A percentile compares a stretch with the other conserved stretches of the same genome.
Conservation (phyloP, 352 stramenopile genomes). For the Phytophthora pinifolia region DNA sequence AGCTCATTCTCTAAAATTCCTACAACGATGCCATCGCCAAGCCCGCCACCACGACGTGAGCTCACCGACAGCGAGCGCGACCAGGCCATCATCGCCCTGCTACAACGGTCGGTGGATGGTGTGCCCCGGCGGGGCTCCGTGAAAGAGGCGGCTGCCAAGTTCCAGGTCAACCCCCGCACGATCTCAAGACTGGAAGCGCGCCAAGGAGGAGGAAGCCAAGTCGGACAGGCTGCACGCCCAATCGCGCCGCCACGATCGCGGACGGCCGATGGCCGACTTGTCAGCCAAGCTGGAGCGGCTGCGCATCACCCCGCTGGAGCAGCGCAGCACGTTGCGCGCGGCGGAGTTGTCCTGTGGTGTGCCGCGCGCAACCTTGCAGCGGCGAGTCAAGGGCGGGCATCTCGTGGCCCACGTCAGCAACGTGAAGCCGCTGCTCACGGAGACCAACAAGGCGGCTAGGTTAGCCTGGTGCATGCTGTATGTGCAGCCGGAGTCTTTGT, state of each 20-base stretch:
- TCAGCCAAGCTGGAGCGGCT: conserved; percentile 3
- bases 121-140: not conserved
- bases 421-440: too few species aligned
- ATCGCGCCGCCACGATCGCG: conserved; percentile 1
- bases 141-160: conserved; percentile 4
- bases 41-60: not conserved
- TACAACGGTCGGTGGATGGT: conserved; percentile 3
- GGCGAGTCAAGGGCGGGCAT: not conserved
- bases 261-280: not conserved
- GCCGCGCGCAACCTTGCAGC: not conserved
- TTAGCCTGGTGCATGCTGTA: too few species aligned
- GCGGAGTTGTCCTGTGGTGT: conserved; percentile 1
- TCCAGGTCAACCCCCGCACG: not conserved
- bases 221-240: conserved; percentile 1
- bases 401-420: conserved; percentile 1
- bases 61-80: conserved; percentile 3
- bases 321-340: conserved; percentile 3
- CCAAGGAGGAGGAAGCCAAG: conserved; percentile 4
- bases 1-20: too few species aligned
- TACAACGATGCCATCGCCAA: not conserved
- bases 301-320: conserved; percentile 3
- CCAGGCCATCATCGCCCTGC: conserved; percentile 3
- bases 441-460: too few species aligned
- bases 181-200: conserved; percentile 2
- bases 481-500: too few species aligned